Conservation (phyloP, 2,329 filamentous ascomycete species). For the Xylaria sp. region DNA sequence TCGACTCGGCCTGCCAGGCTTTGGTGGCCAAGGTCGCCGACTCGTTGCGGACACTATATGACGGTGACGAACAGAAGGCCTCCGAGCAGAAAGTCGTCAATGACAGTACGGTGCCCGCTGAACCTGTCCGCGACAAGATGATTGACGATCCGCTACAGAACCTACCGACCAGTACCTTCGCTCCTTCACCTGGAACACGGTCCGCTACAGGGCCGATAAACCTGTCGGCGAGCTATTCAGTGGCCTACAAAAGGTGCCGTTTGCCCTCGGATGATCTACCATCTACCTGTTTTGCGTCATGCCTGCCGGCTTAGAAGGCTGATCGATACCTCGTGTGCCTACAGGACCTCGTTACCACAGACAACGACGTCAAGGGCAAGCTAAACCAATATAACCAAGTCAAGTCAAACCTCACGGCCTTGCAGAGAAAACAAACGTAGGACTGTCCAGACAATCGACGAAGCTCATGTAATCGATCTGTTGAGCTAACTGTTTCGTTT, state of each 20-base stretch:
- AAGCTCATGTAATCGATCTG: background rate
- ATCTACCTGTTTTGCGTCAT: background rate
- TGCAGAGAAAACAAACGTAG: conserved; percentile 90
- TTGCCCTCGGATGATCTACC: background rate
- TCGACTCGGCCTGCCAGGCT: conserved; percentile 80
- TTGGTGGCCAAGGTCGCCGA: conserved; percentile 91
- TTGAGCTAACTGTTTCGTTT: conserved; percentile 27
- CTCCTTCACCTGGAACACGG: conserved; percentile 95
- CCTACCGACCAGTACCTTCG: conserved; percentile 94
- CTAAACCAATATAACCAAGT: conserved; percentile 93
- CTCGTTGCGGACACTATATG: conserved; percentile 82
- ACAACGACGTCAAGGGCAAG: conserved; percentile 95
- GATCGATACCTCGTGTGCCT: conserved; percentile 18
- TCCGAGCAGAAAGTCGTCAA: conserved; percentile 92
- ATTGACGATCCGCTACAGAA: conserved; percentile 65
- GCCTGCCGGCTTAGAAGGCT: conserved; percentile 21
- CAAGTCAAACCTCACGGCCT: conserved; percentile 82
- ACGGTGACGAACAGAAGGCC: conserved; percentile 84
- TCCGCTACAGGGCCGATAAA: conserved; percentile 95
- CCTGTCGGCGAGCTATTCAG: conserved; percentile 87
- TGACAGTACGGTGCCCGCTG: conserved; percentile 73
- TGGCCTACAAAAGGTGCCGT: conserved; percentile 81
- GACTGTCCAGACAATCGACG: conserved; percentile 45
- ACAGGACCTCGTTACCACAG: conserved; percentile 88
- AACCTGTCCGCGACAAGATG: conserved; percentile 37